Evolutionary conservation across 768 basidiomycete species (phyloP).

Genomic region (Pleurotus ostreatus): DNA sequence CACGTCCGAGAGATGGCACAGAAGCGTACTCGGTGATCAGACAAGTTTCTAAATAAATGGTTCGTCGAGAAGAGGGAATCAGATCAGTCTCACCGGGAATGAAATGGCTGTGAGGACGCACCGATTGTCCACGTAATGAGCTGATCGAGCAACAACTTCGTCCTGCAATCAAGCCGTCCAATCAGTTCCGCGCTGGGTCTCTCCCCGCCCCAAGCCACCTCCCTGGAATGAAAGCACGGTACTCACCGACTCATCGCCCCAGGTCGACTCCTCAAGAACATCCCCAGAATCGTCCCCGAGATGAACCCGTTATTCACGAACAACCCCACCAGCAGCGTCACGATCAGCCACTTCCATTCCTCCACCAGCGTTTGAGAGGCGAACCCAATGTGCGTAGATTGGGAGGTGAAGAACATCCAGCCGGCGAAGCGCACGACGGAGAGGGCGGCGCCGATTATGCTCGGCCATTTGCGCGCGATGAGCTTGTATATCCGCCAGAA

Average conservation of each 20-base stretch:
- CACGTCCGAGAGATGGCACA: not conserved
- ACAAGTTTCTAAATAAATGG: not conserved
- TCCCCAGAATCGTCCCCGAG: not conserved
- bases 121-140: conserved; percentile 6
- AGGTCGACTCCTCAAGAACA: not conserved
- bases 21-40: not conserved
- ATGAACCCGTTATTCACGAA: conserved; percentile 2
- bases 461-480: not conserved
- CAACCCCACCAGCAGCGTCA: not conserved
- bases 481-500: conserved; percentile 4
- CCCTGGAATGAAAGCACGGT: not conserved
- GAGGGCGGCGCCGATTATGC: not conserved
- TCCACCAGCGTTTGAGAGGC: not conserved
- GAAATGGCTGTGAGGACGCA: not conserved
- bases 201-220: too few relatives aligned
- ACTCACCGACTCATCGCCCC: not conserved
- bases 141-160: conserved; percentile 3
- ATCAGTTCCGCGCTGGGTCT: too few relatives aligned
- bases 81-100: not conserved
- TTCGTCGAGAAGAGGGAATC: too few relatives aligned
- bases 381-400: not conserved
- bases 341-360: not conserved
- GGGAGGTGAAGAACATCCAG: not conserved
- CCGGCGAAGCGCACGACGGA: not conserved
- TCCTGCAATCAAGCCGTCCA: not conserved